These are phyloP conservation scores for Populus deltoides DNA, from an alignment of 345 rosid genomes.

Conservation along the genomic window DNA sequence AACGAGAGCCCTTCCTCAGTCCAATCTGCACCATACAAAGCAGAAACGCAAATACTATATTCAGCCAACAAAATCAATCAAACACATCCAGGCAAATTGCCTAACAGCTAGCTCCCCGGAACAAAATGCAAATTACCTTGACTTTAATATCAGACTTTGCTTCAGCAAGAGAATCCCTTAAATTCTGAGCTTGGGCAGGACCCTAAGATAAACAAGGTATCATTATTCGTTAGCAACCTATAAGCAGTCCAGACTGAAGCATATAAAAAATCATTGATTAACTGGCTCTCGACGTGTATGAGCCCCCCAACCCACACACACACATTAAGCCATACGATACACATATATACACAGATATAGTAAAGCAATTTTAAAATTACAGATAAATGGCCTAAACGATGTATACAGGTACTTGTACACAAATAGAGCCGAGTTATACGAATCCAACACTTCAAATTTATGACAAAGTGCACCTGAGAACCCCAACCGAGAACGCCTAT, in stretches of 20 bases:
- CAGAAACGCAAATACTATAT: background rate
- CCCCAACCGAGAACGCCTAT: conserved; percentile 98
- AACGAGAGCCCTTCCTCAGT: conserved; percentile 84
- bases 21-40: conserved; percentile 51
- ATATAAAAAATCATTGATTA: background rate
- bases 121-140: conserved; percentile 48
- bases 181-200: conserved; percentile 95
- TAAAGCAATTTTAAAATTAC: background rate
- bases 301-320: no score
- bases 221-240: background rate
- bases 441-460: background rate
- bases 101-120: background rate
- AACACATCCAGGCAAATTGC: background rate
- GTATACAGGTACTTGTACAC: background rate
- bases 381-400: background rate
- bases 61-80: background rate
- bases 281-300: background rate
- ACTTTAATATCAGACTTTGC: conserved; percentile 76
- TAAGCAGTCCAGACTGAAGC: background rate
- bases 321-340: no score
- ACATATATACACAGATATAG: no score
- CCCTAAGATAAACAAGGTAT: conserved; percentile 30
- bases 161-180: conserved; percentile 89
- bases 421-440: background rate
- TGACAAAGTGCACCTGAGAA: conserved; percentile 48